Percentiles rank a stretch among this genome's conserved stretches.
These are phyloP conservation scores for Rhizopogon vinicolor DNA, from an alignment of 768 basidiomycete species.

Conservation along the genomic window DNA sequence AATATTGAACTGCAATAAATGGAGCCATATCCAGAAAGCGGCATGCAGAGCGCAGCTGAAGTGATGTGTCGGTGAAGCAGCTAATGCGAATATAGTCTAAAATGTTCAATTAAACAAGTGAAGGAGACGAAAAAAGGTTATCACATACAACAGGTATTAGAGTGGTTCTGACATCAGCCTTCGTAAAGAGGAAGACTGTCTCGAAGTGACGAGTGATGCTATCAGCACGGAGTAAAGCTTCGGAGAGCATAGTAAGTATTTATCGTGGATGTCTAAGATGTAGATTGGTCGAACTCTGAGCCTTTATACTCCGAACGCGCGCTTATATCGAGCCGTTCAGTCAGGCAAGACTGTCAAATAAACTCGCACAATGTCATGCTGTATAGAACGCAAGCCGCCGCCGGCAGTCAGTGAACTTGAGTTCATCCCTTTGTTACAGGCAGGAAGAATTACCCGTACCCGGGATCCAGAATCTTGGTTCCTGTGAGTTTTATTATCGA, in stretches of 20 bases:
- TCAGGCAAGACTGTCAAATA: neutral
- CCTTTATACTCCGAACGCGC: neutral
- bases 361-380: neutral
- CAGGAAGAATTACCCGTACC: no score
- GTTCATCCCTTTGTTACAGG: no score
- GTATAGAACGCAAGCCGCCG: no score
- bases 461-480: no score
- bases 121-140: neutral
- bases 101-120: neutral
- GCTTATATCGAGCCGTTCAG: neutral
- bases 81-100: constrained; percentile 28
- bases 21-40: constrained; percentile 38
- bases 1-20: constrained; percentile 34
- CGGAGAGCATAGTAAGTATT: neutral
- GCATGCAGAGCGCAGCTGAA: constrained; percentile 13
- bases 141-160: constrained; percentile 16
- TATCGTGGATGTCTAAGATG: neutral
- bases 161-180: constrained; percentile 13
- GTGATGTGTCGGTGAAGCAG: constrained; percentile 16
- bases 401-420: no score
- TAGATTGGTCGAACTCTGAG: neutral
- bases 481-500: no score
- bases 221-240: neutral
- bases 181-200: constrained; percentile 20
- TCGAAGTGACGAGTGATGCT: constrained; percentile 8